Conservation (phyloP, 106 monocot genomes). For the Phalaenopsis aphrodite region DNA sequence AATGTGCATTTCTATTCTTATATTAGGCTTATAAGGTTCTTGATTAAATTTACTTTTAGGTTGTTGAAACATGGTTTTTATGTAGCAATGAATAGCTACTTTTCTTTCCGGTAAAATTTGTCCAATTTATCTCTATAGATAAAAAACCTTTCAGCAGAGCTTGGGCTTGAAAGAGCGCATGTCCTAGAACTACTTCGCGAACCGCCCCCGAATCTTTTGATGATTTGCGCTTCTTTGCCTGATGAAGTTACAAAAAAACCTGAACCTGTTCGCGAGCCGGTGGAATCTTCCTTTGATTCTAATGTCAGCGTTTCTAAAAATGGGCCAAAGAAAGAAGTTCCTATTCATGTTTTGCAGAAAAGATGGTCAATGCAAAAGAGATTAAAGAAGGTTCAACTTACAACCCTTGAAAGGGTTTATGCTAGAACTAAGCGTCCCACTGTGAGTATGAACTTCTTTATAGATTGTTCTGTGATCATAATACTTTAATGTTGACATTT, state of each 20-base stretch:
- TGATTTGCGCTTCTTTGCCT: slow-evolving; percentile 71
- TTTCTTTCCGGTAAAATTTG: slow-evolving; percentile 1
- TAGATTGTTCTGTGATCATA: background rate
- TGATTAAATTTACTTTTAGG: background rate
- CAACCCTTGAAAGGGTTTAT: slow-evolving; percentile 85
- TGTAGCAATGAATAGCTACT: background rate
- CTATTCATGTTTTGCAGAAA: slow-evolving; percentile 54
- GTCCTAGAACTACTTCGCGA: slow-evolving; percentile 88
- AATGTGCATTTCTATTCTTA: background rate
- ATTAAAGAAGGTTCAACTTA: slow-evolving; percentile 80
- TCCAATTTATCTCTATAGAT: slow-evolving; percentile 33
- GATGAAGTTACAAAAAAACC: slow-evolving; percentile 36
- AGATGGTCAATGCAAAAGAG: slow-evolving; percentile 66
- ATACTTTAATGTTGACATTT: background rate
- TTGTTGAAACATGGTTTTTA: background rate
- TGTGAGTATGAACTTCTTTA: slow-evolving; percentile 29
- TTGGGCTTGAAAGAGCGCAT: slow-evolving; percentile 69
- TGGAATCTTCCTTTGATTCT: slow-evolving; percentile 13
- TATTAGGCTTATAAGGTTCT: background rate
- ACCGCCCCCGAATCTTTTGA: slow-evolving; percentile 76
- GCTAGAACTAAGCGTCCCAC: slow-evolving; percentile 74
- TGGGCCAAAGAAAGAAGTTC: slow-evolving; percentile 26
- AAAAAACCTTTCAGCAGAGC: slow-evolving; percentile 80
- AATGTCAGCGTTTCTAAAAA: slow-evolving; percentile 13
- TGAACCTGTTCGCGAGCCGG: slow-evolving; percentile 16